phyloP scores from a whole-genome alignment of 805 yeast genomes.

The Nakazawaea molendinolei region DNA sequence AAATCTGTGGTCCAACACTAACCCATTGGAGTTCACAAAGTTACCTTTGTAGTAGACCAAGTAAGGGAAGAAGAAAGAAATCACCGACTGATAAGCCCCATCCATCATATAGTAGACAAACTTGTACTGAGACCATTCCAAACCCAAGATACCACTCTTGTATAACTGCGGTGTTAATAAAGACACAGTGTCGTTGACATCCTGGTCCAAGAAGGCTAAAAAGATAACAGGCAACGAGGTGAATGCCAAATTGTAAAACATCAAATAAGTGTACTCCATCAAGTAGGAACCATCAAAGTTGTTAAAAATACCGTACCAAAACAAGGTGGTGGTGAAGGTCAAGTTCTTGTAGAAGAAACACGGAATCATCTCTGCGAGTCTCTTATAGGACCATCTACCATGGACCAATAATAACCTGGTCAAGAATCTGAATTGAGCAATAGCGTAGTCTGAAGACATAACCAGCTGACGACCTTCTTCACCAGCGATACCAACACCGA shows the following conservation, averaged over 20 bases:
- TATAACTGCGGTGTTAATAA: constrained; percentile 70
- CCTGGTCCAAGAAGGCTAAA: constrained; percentile 76
- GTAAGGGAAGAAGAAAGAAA: constrained; percentile 72
- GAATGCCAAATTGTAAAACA: constrained; percentile 77
- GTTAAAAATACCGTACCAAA: constrained; percentile 74
- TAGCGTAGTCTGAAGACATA: constrained; percentile 82
- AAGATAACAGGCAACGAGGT: constrained; percentile 78
- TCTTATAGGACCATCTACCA: constrained; percentile 83
- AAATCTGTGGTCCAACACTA: constrained; percentile 63
- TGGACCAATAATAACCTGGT: constrained; percentile 64
- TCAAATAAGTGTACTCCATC: constrained; percentile 71
- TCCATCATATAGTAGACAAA: constrained; percentile 72
- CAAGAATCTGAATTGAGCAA: constrained; percentile 75
- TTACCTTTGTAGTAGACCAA: constrained; percentile 38
- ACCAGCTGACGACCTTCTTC: constrained; percentile 89
- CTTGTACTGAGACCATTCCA: constrained; percentile 64
- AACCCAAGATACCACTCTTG: constrained; percentile 62
- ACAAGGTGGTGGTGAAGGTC: constrained; percentile 63
- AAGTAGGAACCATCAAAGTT: constrained; percentile 77
- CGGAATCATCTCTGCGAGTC: constrained; percentile 80
- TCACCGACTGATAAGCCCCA: constrained; percentile 68
- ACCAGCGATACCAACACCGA: constrained; percentile 88
- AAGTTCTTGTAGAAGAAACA: constrained; percentile 76
- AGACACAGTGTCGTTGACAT: constrained; percentile 64
- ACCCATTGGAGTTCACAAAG: constrained; percentile 44